Percentiles rank a stretch among this genome's conserved stretches.
phyloP scores from a whole-genome alignment of 177 flowering plant genomes.

The Vitis hybrid region DNA sequence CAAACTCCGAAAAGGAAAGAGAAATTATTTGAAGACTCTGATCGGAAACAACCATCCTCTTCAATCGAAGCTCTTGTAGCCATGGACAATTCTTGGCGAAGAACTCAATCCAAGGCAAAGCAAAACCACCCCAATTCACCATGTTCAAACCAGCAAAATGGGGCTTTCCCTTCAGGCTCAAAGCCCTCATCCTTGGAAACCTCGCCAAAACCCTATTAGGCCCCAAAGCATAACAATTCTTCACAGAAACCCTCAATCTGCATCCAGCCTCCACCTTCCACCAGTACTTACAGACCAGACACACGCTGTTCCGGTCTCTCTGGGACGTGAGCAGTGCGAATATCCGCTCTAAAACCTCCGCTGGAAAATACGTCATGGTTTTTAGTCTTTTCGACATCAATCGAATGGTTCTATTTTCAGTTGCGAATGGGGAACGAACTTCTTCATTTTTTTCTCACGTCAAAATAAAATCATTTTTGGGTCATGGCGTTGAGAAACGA shows the following conservation, averaged over 20 bases:
- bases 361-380: neutral
- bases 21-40: slow-evolving; percentile 4
- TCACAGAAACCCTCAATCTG: slow-evolving; percentile 4
- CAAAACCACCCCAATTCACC: slow-evolving; percentile 9
- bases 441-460: too few species aligned
- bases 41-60: slow-evolving; percentile 18
- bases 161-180: slow-evolving; percentile 7
- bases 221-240: slow-evolving; percentile 6
- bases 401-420: too few species aligned
- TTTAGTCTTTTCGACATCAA: too few species aligned
- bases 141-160: neutral
- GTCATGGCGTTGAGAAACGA: too few species aligned
- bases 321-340: neutral
- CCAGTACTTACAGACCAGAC: slow-evolving; percentile 8
- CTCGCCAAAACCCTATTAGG: slow-evolving; percentile 5
- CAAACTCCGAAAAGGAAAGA: slow-evolving; percentile 3
- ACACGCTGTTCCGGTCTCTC: neutral
- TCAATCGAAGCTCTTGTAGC: slow-evolving; percentile 11
- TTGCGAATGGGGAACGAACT: too few species aligned
- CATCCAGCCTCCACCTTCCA: slow-evolving; percentile 6
- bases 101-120: slow-evolving; percentile 7
- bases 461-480: too few species aligned
- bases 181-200: slow-evolving; percentile 4
- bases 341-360: slow-evolving; percentile 7
- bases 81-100: neutral